A percentile compares a stretch with the other conserved stretches of the same genome.
These are phyloP conservation scores for Neopestalotiopsis clavispora DNA, from an alignment of 2,329 filamentous ascomycete genomes.

Conservation along the genomic window DNA sequence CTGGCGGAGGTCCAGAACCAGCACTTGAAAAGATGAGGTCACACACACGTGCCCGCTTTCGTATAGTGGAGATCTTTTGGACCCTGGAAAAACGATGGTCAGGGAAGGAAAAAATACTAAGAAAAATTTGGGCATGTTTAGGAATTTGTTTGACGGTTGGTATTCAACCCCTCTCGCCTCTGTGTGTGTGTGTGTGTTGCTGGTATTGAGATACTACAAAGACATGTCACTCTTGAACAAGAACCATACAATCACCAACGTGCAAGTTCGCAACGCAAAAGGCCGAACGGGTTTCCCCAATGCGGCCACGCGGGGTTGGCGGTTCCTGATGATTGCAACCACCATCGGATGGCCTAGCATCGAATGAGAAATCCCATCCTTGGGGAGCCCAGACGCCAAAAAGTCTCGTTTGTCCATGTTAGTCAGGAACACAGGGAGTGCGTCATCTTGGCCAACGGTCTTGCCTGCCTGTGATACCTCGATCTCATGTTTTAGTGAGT, in stretches of 20 bases:
- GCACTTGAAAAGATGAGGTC: neutral
- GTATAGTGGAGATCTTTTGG: neutral
- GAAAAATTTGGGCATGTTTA: neutral
- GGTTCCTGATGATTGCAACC: neutral
- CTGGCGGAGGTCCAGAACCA: neutral
- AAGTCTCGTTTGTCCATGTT: constrained; percentile 9
- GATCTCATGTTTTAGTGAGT: neutral
- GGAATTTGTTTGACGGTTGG: neutral
- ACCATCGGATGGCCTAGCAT: neutral
- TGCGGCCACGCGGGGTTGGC: neutral
- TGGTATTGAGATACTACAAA: no score
- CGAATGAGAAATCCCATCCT: constrained; percentile 2
- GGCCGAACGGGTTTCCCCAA: neutral
- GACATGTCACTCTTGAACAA: no score
- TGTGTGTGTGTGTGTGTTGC: no score
- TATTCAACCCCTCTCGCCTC: neutral
- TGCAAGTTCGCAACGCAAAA: no score
- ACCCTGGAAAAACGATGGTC: neutral
- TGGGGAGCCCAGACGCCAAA: constrained; percentile 3
- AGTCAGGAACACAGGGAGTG: constrained; percentile 11
- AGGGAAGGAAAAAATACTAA: neutral
- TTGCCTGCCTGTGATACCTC: neutral
- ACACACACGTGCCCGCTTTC: neutral
- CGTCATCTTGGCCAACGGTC: constrained; percentile 9
- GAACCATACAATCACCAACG: no score